Evolutionary conservation across 176 grass and related monocot species (phyloP), one percentile per base, ranked within the genome.

Genomic region (Thalia dealbata): DNA sequence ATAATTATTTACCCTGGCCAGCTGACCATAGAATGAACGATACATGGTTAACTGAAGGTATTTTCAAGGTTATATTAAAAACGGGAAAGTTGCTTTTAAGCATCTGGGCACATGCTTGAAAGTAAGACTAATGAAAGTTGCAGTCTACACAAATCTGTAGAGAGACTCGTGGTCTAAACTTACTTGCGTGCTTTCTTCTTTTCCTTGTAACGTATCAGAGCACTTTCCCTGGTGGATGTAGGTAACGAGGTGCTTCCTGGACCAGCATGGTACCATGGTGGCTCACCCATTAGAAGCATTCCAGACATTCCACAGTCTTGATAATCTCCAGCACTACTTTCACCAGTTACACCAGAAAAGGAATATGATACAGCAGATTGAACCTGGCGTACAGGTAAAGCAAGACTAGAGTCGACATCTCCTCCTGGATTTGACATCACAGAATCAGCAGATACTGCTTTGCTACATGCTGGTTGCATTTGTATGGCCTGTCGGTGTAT

Each of bases 101-200:
- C 16, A n/a, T 48, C 11, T 4, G 45, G 45, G 1, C 45, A 48
- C 32, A 38, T 38, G 32, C 32, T 38, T 38, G 32, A 4, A 38
- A 1, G 32, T 38, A 38, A 38, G 1, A 38, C 32, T 38, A 38
- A 38, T 38, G 1, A 38, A 38, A 38, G 4, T 38, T 38, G 32
- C 32, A 38, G 32, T 44, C 25, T 38, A 32, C 15, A 18, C 18
- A 69, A n/a, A 7, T 69, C 7, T 69, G 7, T 7, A 44, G 12
- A 3, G 61, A 52, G 51, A 61, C 2, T 27, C 1, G 14, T 27
- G 61, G 12, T 63, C 25, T 69, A 29, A 11, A 73, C 95, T 88
- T 89, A 99, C 95, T 93, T 99, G 82, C 95, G 84, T 86, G 84
- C 74, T 81, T 81, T 88, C 81, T 93, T 99, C 81, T 99, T 99